phyloP scores from a whole-genome alignment of 257 asterid genomes.

The Prunella vulgaris region DNA sequence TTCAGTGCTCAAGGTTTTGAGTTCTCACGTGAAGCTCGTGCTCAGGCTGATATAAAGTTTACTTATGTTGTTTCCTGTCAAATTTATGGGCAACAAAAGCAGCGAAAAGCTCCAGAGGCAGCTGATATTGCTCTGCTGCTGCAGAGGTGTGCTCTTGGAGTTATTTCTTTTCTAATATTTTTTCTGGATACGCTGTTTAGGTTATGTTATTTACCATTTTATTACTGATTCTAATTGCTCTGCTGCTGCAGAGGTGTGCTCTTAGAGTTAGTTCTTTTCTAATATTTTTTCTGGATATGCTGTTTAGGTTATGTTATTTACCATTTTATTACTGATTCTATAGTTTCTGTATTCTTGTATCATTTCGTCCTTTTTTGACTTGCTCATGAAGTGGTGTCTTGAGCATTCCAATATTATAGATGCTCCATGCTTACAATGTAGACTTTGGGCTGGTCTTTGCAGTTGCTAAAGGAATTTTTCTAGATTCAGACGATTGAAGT shows the following conservation, averaged over 20 bases:
- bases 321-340: not conserved
- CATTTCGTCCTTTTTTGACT: not conserved
- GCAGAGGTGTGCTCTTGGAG: constrained; percentile 53
- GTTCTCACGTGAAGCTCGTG: constrained; percentile 86
- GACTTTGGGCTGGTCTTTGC: not conserved
- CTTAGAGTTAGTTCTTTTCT: not conserved
- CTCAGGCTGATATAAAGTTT: constrained; percentile 93
- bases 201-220: not conserved
- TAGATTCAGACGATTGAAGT: constrained; percentile 14
- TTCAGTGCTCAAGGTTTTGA: constrained; percentile 69
- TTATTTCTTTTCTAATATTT: not conserved
- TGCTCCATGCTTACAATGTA: not conserved
- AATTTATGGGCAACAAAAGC: constrained; percentile 98
- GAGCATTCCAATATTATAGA: not conserved
- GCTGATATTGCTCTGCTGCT: constrained; percentile 85
- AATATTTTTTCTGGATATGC: not conserved
- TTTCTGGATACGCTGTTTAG: not conserved
- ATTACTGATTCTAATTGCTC: too few species aligned
- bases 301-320: not conserved
- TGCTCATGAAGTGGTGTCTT: not conserved
- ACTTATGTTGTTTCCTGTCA: constrained; percentile 96
- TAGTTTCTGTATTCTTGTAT: not conserved
- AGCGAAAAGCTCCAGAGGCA: constrained; percentile 91
- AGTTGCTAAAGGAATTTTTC: not conserved
- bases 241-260: constrained; percentile 77